These are phyloP conservation scores for Eleusine coracana DNA, from an alignment of 176 grass and related monocot genomes.

Conservation along the genomic window DNA sequence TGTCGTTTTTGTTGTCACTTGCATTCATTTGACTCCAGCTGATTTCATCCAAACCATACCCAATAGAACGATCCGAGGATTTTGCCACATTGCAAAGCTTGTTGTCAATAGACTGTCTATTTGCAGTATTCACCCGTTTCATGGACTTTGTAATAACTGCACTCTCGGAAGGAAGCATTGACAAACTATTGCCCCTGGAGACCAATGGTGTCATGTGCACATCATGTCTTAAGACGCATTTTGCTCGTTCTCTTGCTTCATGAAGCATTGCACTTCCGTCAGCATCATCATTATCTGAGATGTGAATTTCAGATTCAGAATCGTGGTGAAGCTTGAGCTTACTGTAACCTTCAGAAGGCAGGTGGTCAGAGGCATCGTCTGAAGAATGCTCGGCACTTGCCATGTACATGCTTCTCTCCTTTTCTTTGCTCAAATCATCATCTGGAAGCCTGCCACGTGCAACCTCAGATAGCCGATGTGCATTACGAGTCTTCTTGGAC, in stretches of 20 bases:
- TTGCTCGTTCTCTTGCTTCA: slow-evolving; percentile 10
- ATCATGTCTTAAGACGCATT: slow-evolving; percentile 33
- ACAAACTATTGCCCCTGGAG: slow-evolving; percentile 1
- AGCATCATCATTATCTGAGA: slow-evolving; percentile 36
- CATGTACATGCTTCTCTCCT: slow-evolving; percentile 45
- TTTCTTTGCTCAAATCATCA: slow-evolving; percentile 31
- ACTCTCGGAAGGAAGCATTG: slow-evolving; percentile 16
- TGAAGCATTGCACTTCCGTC: slow-evolving; percentile 14
- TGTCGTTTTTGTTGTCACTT: slow-evolving; percentile 8
- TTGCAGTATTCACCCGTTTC: slow-evolving; percentile 28
- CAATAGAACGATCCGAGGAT: slow-evolving; percentile 37
- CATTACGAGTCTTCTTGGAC: slow-evolving; percentile 39
- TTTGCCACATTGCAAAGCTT: slow-evolving; percentile 4
- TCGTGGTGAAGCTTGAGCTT: slow-evolving; percentile 56
- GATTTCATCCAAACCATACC: slow-evolving; percentile 51
- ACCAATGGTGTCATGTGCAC: slow-evolving; percentile 37
- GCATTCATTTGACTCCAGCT: slow-evolving; percentile 40
- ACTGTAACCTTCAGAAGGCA: slow-evolving; percentile 50
- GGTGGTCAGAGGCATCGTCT: slow-evolving; percentile 37
- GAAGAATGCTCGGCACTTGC: slow-evolving; percentile 41
- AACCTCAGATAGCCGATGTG: slow-evolving; percentile 20
- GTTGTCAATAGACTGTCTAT: neutral
- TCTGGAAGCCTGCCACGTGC: slow-evolving; percentile 20
- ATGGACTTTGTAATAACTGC: slow-evolving; percentile 1
- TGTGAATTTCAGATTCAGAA: slow-evolving; percentile 58